Base-by-base conservation (phyloP, 345 rosid genomes). In the Physaria fendleri region DNA sequence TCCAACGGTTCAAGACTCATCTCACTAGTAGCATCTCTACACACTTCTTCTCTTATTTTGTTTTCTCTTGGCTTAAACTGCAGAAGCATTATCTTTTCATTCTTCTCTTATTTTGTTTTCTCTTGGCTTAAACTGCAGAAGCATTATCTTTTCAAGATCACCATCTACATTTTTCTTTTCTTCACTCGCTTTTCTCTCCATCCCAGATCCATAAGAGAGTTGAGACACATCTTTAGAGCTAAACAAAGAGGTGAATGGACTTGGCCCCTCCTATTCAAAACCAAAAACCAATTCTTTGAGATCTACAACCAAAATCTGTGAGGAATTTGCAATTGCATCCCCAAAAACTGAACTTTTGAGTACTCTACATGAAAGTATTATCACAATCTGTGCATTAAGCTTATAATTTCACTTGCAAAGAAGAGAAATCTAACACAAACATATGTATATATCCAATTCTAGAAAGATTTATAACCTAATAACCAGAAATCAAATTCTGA, bases 61-160 rank as follows among this genome's bases (percentile, higher is more conserved):
- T 2, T 30, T 17, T 69, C 74, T 12, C 39, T 47, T 13, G 56
- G 82, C 81, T 86, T 84, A 65, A 90, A 84, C 82, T 78, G 90
- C 71, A 74, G 77, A 35, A 82, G 81, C 63, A 76, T 74, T 43
- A 43, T 53, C 39, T 77, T 74, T 63, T 80, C 77, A 25, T n/a
- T n/a, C n/a, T 68, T 68, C 51, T 13, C 38, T 55, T 8, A 21
- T 16, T 1, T 38, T 29, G 2, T 2, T 30, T 17, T 69, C 74
- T 12, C 39, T 47, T 13, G 56, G 82, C 81, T 86, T 84, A 65
- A 90, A 84, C 82, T 78, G 90, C 71, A 74, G 77, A 35, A 82
- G 81, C 63, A 76, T 74, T 43, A 43, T 53, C 39, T 77, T 74
- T 63, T 80, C 77, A 25, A 81, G 62, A 55, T 24, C 65, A 18